Conservation (phyloP, 306 rosid genomes). For the Trifolium fragiferum region DNA sequence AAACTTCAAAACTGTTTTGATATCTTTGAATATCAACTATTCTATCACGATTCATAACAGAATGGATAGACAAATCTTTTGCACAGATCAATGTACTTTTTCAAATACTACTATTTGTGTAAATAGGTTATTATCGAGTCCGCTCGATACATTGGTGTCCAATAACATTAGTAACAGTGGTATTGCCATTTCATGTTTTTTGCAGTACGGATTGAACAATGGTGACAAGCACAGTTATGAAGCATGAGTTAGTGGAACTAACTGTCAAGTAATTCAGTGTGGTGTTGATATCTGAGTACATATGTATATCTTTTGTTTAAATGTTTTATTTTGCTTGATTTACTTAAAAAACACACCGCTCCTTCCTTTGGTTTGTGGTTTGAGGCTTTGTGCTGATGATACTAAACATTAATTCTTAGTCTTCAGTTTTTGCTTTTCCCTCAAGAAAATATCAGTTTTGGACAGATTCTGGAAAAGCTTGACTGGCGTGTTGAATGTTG, state of each 20-base stretch:
- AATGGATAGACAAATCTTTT: constrained; percentile 19
- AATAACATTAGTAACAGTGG: constrained; percentile 32
- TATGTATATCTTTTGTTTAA: constrained; percentile 38
- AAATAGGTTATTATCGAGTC: constrained; percentile 10
- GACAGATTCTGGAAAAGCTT: constrained; percentile 12
- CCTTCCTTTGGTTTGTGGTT: neutral
- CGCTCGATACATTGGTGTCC: constrained; percentile 3
- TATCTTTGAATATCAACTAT: constrained; percentile 13
- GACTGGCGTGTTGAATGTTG: constrained; percentile 5
- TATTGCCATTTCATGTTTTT: constrained; percentile 30
- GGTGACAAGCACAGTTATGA: constrained; percentile 50
- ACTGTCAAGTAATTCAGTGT: constrained; percentile 31
- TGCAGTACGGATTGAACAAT: constrained; percentile 82
- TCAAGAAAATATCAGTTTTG: neutral
- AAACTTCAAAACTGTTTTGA: constrained; percentile 15
- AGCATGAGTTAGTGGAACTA: constrained; percentile 44
- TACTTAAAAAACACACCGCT: constrained; percentile 18
- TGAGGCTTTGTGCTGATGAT: neutral
- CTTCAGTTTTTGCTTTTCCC: neutral
- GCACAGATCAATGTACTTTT: constrained; percentile 10
- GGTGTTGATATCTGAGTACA: constrained; percentile 45
- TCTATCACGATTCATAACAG: constrained; percentile 7
- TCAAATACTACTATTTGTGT: constrained; percentile 1
- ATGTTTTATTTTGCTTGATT: constrained; percentile 24
- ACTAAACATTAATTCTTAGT: neutral